These are phyloP conservation scores for Verticillium isaacii DNA, from an alignment of 2,329 filamentous ascomycete species.

Conservation along the genomic window DNA sequence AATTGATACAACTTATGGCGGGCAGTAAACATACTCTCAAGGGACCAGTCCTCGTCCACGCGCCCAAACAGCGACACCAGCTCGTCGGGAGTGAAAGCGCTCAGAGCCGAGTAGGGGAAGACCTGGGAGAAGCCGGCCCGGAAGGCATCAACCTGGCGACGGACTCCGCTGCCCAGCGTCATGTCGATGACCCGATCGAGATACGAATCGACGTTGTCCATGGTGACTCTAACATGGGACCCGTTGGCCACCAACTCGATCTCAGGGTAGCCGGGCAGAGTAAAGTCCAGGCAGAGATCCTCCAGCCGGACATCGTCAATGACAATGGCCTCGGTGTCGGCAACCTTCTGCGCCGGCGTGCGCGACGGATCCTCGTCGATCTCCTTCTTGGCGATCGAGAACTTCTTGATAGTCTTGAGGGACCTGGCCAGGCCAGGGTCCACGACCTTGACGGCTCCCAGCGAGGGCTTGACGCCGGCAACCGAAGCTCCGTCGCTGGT, in stretches of 20 bases:
- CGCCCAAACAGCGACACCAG: constrained; percentile 91
- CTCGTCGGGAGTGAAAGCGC: constrained; percentile 91
- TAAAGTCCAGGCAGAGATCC: constrained; percentile 90
- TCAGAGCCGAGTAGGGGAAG: constrained; percentile 89
- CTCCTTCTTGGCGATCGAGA: constrained; percentile 74
- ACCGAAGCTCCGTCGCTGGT: constrained; percentile 67
- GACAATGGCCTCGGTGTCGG: constrained; percentile 62
- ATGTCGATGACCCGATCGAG: constrained; percentile 87
- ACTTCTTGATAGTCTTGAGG: constrained; percentile 80
- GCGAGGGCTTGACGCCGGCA: constrained; percentile 67
- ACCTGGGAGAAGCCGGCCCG: constrained; percentile 88
- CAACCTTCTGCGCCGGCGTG: constrained; percentile 64
- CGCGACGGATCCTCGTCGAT: constrained; percentile 69
- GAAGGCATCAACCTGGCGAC: constrained; percentile 87
- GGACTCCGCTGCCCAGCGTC: constrained; percentile 85
- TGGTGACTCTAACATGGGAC: constrained; percentile 69
- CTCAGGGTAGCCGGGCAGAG: constrained; percentile 80
- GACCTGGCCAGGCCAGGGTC: constrained; percentile 84
- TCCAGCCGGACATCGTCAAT: constrained; percentile 77
- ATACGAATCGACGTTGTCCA: constrained; percentile 87
- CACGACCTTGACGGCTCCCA: constrained; percentile 85
- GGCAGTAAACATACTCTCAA: constrained; percentile 70
- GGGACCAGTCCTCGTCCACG: constrained; percentile 92
- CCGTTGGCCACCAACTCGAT: constrained; percentile 80
- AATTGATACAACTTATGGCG: neutral